Evolutionary conservation across 108 stramenopile species (phyloP), one percentile per base, ranked within the genome.

Genomic region (Conticribra guillardii): DNA sequence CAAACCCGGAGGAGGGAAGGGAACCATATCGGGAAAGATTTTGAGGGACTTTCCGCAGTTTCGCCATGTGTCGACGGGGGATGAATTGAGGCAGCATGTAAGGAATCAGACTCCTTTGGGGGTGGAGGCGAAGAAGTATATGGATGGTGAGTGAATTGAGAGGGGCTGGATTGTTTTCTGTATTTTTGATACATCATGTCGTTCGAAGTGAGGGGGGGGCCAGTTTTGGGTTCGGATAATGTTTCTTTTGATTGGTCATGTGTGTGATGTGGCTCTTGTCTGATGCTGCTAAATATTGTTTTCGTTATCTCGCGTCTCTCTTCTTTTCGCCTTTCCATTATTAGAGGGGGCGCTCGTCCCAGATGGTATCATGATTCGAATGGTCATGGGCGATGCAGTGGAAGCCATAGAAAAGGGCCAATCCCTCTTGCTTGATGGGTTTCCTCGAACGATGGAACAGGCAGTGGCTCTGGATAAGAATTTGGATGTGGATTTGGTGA

Each of bases 1-100:
- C 31, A 93, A 95, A 60, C 95, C 97, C 2, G 99, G 99, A 21
- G 96, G 98, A 16, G 99, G 99, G 1, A 99, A 99, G 66, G 99
- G 99, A 41, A 99, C 99, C 16, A 97, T 98, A 26, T 85, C 90
- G 2, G 86, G 83, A 26, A 96, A 96, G 58, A 94, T 99, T 66
- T 66, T 98, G 18, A 80, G 84, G 67, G 94, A 95, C 58, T 90
- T 92, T 70, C 88, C 91, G 14, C 79, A 82, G 61, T 96, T 98
- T 67, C 76, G 82, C 24, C 98, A 99, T 76, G 68, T 99, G 28
- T 95, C 94, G 27, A 96, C 96, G 7, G 99, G 99, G 0, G 98
- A 99, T 85, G 58, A 98, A 19, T 87, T 99, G 56, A 83, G 99
- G n/a, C 79, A 82, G 54, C 92, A 98, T 67, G 93, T 98, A 5